Conservation (phyloP, 1,284 basidiomycete genomes). For the Cryptococcus sp. region DNA sequence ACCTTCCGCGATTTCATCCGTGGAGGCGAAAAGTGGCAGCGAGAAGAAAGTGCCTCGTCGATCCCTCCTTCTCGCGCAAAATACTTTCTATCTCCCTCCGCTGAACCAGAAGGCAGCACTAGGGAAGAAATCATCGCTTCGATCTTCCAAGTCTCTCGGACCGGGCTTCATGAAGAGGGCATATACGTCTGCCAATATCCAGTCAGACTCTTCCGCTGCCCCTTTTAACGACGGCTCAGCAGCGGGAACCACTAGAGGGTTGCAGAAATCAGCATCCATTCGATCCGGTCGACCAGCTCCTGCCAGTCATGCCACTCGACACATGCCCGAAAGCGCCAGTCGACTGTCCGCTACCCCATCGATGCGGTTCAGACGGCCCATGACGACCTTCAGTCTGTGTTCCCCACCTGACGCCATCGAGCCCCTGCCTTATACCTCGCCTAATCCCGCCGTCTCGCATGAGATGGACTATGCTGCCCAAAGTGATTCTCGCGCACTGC, state of each 20-base stretch:
- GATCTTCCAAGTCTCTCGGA: conserved; percentile 11
- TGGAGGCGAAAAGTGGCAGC: not conserved
- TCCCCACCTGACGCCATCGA: conserved; percentile 34
- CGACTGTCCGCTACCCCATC: conserved; percentile 1
- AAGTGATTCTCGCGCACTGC: not conserved
- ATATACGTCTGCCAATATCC: conserved; percentile 16
- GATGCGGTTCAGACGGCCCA: conserved; percentile 2
- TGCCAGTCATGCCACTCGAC: too few relatives aligned
- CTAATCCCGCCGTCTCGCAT: not conserved
- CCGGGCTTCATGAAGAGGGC: conserved; percentile 15
- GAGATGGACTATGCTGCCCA: not conserved
- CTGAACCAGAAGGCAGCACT: not conserved
- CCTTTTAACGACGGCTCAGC: not conserved
- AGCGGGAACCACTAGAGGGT: not conserved
- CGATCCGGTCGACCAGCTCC: not conserved
- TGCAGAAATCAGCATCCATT: conserved; percentile 15
- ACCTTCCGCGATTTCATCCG: not conserved
- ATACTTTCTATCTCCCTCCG: conserved; percentile 23
- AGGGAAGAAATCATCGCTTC: conserved; percentile 7
- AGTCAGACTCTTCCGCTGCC: not conserved
- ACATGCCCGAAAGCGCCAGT: not conserved
- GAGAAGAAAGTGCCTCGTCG: conserved; percentile 4
- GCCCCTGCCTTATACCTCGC: conserved; percentile 15
- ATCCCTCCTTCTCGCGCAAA: conserved; percentile 19
- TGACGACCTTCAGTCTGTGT: conserved; percentile 26